Base-by-base conservation (phyloP, 495 filamentous ascomycete species). In the Aspergillus wentii region DNA sequence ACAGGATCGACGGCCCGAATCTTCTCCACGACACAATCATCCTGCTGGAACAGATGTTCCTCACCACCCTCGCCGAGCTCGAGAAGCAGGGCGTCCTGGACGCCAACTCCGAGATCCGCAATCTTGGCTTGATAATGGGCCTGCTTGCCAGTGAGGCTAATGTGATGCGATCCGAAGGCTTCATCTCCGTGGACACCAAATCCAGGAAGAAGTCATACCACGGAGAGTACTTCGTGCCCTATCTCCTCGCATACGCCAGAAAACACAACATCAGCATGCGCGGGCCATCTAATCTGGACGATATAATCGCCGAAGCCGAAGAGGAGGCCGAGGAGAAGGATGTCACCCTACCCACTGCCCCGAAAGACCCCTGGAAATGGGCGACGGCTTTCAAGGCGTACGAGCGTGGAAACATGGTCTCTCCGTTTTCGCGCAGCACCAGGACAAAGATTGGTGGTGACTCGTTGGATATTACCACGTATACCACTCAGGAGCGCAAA, bases 91-190 rank as follows among this genome's bases (percentile, higher is more conserved):
- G 28, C 2, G 43, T 64, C 5, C 45, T 69, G 14, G 49, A 46
- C 3, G 31, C 55, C 3, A 44, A 56, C 15, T 54, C 56, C 5
- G 52, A 62, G 15, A 43, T 71, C 17, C 54, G 57, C 20, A 60
- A 61, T 25, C 22, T 68, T 6, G 51, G 45, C n/a, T 21, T 57
- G 9, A 37, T 66, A 7, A 55, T 66, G 49, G 41, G 36, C 0
- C 6, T 55, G 11, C 44, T 52, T 20, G 46, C 57, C 30, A 21
- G 44, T 3, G 29, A 33, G 13, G 36, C 26, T 19, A 8, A 17
- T 13, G 25, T 29, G 6, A 10, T 36, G 32, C 36, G 25, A 3
- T 18, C 23, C 3, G 35, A 29, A 5, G 32, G 13, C 1, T 33
- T 22, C 18, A 34, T 16, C 13, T 25, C n/a, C 8, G 13, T 15